Evolutionary conservation across 768 basidiomycete genomes (phyloP).

Genomic region (Tephrocybe sp.): DNA sequence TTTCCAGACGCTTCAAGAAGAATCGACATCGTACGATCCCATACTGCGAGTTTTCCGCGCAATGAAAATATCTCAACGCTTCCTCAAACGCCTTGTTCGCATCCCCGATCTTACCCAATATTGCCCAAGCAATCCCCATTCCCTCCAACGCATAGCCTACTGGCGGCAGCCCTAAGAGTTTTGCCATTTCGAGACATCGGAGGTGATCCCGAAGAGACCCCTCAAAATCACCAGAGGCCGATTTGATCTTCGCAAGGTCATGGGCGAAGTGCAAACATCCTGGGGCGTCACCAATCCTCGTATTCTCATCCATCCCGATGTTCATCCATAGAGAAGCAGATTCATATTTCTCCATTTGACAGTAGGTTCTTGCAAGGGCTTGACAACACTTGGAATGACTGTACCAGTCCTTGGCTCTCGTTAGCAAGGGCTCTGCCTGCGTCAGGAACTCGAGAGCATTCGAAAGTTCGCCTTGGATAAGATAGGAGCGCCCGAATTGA

Average conservation of each 20-base stretch:
- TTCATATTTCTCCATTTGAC: neutral
- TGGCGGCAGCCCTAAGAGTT: neutral
- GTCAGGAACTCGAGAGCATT: neutral
- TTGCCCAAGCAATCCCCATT: slow-evolving; percentile 5
- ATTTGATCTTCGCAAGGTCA: neutral
- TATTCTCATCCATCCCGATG: neutral
- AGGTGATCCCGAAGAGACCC: neutral
- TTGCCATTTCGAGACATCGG: neutral
- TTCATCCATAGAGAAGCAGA: neutral
- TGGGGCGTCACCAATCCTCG: neutral
- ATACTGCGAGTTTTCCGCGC: neutral
- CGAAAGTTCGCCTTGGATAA: neutral
- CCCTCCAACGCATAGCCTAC: neutral
- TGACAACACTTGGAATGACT: neutral
- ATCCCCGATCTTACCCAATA: neutral
- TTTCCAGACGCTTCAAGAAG: neutral
- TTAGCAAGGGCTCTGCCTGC: neutral
- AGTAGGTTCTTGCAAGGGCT: neutral
- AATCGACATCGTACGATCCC: neutral
- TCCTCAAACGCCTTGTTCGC: slow-evolving; percentile 3
- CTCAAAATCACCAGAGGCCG: neutral
- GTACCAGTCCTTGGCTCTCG: neutral
- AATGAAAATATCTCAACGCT: neutral
- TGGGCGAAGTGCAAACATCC: neutral
- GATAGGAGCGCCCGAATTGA: neutral